Conservation (phyloP, 441 rosid genomes). For the Cnidoscolus chayamansa region DNA sequence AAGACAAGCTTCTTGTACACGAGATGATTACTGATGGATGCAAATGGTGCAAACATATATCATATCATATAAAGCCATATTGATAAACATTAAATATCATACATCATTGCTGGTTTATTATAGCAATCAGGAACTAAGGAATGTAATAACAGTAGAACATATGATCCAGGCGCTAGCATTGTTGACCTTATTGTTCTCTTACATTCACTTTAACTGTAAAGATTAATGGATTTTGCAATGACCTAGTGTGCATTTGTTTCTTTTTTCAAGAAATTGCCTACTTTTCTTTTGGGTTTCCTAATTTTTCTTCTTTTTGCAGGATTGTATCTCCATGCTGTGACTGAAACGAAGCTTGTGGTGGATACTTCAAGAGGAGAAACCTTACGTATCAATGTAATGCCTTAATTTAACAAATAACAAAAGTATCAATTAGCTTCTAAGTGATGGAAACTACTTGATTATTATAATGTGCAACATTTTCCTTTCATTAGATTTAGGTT, state of each 20-base stretch:
- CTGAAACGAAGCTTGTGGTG: conserved; percentile 83
- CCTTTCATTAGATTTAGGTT: neutral
- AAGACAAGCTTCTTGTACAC: neutral
- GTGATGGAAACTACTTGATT: neutral
- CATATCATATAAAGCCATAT: no score
- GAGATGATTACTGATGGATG: neutral
- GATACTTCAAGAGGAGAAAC: conserved; percentile 94
- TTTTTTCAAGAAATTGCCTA: neutral
- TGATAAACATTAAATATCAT: no score
- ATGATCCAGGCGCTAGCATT: neutral
- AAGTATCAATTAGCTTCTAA: neutral
- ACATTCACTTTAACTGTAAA: no score
- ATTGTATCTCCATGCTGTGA: conserved; percentile 71
- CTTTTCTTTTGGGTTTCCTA: neutral
- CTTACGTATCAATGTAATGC: conserved; percentile 74
- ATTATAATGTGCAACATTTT: neutral
- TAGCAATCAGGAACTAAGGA: neutral
- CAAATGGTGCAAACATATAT: neutral
- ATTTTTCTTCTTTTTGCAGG: conserved; percentile 39
- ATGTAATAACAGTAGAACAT: neutral
- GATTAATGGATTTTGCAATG: neutral
- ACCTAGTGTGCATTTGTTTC: neutral
- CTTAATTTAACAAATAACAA: conserved; percentile 8
- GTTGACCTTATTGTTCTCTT: neutral
- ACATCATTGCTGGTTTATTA: neutral